These are phyloP conservation scores for Saccharomycopsis hybrid DNA, from an alignment of 1,139 yeast species.

Conservation along the genomic window DNA sequence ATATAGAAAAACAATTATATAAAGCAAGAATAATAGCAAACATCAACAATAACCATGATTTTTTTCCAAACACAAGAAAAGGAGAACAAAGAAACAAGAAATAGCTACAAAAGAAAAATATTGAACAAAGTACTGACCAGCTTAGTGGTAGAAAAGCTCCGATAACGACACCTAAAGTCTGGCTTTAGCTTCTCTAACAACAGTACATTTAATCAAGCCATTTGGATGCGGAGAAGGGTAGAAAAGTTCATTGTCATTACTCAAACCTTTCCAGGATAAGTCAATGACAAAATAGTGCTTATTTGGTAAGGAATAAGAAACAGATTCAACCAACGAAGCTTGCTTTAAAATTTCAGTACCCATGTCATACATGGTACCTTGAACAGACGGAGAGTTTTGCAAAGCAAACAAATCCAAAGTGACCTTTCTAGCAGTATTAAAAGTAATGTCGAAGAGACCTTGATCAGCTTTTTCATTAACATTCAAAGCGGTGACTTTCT, in stretches of 20 bases:
- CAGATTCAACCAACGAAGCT: conserved; percentile 53
- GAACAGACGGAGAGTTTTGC: conserved; percentile 87
- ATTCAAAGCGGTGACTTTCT: conserved; percentile 43
- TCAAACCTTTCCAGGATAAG: conserved; percentile 64
- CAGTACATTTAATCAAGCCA: conserved; percentile 83
- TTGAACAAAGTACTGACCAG: too few relatives aligned
- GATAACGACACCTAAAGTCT: too few relatives aligned
- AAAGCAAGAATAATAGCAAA: too few relatives aligned
- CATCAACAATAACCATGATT: too few relatives aligned
- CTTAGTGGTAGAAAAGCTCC: too few relatives aligned
- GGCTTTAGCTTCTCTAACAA: conserved; percentile 54
- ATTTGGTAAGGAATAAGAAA: conserved; percentile 75
- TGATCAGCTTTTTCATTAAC: conserved; percentile 48
- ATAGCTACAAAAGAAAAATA: too few relatives aligned
- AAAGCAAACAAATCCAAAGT: conserved; percentile 75
- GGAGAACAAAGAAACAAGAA: too few relatives aligned
- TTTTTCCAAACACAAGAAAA: too few relatives aligned
- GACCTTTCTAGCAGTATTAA: conserved; percentile 51
- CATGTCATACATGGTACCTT: conserved; percentile 95
- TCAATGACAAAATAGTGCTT: conserved; percentile 82
- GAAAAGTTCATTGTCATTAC: conserved; percentile 73
- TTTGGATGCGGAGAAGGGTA: conserved; percentile 92
- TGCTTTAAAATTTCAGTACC: conserved; percentile 57
- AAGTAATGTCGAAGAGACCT: conserved; percentile 61
- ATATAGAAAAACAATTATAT: too few relatives aligned